Percentiles rank a stretch among this genome's conserved stretches.
phyloP scores from a whole-genome alignment of 345 rosid species.

The Syzygium jambos region DNA sequence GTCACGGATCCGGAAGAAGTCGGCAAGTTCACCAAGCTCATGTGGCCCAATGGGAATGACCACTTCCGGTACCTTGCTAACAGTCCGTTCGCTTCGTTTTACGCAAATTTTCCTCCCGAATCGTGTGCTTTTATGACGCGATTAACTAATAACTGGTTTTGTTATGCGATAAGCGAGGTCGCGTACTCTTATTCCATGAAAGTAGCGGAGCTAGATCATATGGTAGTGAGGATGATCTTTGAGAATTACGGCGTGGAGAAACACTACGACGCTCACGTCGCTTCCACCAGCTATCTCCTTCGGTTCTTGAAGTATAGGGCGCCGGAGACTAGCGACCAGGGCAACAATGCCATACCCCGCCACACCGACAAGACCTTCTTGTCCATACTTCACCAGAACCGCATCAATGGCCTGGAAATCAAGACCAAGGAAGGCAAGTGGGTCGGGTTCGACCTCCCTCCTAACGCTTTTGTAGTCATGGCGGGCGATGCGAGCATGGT shows the following conservation, averaged over 20 bases:
- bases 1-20: conserved; percentile 1
- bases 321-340: conserved; percentile 1
- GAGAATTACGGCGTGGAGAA: conserved; percentile 26
- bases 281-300: conserved; percentile 15
- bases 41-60: conserved; percentile 35
- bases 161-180: conserved; percentile 4
- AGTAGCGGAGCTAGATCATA: conserved; percentile 15
- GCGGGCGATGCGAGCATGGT: conserved; percentile 23
- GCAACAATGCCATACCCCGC: conserved; percentile 10
- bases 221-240: conserved; percentile 18
- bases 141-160: not conserved
- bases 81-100: not conserved
- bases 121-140: not conserved
- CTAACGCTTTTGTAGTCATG: conserved; percentile 20
- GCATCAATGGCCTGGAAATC: conserved; percentile 29
- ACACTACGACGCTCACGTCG: conserved; percentile 15
- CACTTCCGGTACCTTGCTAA: conserved; percentile 9
- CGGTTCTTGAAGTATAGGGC: conserved; percentile 23
- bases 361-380: conserved; percentile 30
- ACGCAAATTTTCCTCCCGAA: not conserved
- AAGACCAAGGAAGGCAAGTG: conserved; percentile 23
- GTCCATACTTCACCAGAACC: conserved; percentile 31
- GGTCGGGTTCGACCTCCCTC: conserved; percentile 12
- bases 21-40: conserved; percentile 2
- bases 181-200: conserved; percentile 6